Conservation (phyloP, 148 eudicot genomes). For the Pouteria glomerata region DNA sequence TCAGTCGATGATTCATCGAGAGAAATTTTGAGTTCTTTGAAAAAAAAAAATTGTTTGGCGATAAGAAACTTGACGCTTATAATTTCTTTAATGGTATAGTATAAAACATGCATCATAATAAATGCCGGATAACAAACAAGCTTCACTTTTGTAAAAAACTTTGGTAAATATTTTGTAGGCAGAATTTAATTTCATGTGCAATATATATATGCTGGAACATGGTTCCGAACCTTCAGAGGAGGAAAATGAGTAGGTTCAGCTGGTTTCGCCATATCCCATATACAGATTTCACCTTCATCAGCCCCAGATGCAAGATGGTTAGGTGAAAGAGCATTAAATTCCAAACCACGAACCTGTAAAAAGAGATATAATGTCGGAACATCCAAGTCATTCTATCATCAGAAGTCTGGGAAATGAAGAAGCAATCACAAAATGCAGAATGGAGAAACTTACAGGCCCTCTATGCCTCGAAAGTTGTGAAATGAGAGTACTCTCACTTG, state of each 20-base stretch:
- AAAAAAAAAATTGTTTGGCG: too few relatives aligned
- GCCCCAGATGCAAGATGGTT: constrained; percentile 90
- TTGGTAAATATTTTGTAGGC: background rate
- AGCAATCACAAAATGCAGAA: constrained; percentile 9
- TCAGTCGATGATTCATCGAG: too few relatives aligned
- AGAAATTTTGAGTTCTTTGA: too few relatives aligned
- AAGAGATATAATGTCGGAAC: background rate
- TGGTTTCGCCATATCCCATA: constrained; percentile 81
- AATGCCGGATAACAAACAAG: too few relatives aligned
- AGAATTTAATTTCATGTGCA: background rate
- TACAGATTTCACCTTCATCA: constrained; percentile 92
- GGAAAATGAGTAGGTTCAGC: constrained; percentile 64
- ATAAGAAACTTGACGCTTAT: too few relatives aligned
- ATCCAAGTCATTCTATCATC: background rate
- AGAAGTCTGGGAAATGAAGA: constrained; percentile 2
- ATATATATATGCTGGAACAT: background rate
- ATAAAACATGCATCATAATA: too few relatives aligned
- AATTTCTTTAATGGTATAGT: too few relatives aligned
- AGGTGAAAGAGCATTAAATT: constrained; percentile 65
- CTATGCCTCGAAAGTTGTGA: constrained; percentile 59
- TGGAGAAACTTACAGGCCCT: constrained; percentile 66
- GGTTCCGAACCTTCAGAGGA: constrained; percentile 56
- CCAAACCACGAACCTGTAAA: constrained; percentile 82
- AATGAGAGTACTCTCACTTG: constrained; percentile 46
- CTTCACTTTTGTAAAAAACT: too few relatives aligned